Evolutionary conservation across 768 basidiomycete genomes (phyloP).

Genomic region (Xerocomus brunneocitrinus): DNA sequence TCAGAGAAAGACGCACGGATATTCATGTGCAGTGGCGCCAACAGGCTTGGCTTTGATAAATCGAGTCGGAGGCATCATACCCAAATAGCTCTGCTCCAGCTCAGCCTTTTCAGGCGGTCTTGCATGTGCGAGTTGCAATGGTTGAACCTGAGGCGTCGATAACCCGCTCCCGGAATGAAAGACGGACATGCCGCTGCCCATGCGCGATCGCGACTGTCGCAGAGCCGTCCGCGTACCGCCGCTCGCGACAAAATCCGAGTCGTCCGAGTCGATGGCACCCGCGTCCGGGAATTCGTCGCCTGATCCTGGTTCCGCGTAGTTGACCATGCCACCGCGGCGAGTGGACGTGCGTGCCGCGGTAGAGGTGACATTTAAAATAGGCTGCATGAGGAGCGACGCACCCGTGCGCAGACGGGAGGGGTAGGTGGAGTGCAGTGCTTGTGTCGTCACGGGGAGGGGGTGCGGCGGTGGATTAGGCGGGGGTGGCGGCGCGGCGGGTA

Average conservation of each 20-base stretch:
- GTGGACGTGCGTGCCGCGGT: conserved; percentile 44
- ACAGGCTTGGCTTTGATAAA: conserved; percentile 64
- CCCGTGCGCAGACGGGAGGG: conserved; percentile 89
- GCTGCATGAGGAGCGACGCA: conserved; percentile 85
- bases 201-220: conserved; percentile 41
- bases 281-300: conserved; percentile 79
- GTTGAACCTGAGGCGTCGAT: conserved; percentile 32
- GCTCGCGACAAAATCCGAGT: conserved; percentile 75
- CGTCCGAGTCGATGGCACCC: conserved; percentile 78
- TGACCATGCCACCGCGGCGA: conserved; percentile 67
- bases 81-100: conserved; percentile 86
- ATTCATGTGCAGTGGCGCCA: conserved; percentile 60
- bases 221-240: conserved; percentile 57
- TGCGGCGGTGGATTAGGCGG: conserved; percentile 49
- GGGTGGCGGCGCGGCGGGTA: conserved; percentile 25
- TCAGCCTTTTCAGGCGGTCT: conserved; percentile 48
- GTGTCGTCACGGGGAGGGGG: conserved; percentile 55
- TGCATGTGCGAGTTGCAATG: conserved; percentile 10
- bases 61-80: conserved; percentile 74
- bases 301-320: conserved; percentile 84
- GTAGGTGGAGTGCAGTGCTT: conserved; percentile 80
- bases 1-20: conserved; percentile 55
- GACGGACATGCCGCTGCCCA: conserved; percentile 47
- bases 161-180: conserved; percentile 50
- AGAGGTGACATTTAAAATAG: conserved; percentile 50